Base-by-base conservation (phyloP, 352 stramenopile species). In the Halophytophthora batemanensis region DNA sequence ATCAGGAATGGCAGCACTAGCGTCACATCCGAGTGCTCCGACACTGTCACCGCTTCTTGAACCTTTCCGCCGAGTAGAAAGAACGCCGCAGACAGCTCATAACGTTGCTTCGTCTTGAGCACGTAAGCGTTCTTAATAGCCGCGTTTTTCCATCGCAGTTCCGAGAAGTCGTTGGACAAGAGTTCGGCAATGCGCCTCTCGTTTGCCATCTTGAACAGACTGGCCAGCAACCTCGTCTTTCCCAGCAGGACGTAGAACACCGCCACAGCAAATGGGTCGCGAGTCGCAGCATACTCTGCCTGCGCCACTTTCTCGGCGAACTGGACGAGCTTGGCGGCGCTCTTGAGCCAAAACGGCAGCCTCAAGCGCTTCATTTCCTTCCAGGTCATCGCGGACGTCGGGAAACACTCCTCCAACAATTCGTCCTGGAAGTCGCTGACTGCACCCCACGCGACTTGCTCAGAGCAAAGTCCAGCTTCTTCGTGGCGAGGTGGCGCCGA, bases 51-150 rank as follows among this genome's bases (percentile, higher is more conserved):
- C 2, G 85, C 85, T 56, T 95, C 82, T 35, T 82, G 77, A 18
- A 89, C 53, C 47, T 91, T 91, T 13, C 77, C 70, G 13, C 81
- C 83, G 2, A 95, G 69, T 18, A 95, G 28, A 45, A 95, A 95
- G 40, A 95, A 95, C 1, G 85, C 73, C 2, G 85, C 83, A 0
- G 83, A 89, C 10, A 95, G 59, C 42, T 77, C 69, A 37, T 87
- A 93, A 13, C 82, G 81, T 18, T 89, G 79, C 53, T 96, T 95
- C 14, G 76, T 75, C 51, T 95, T 93, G 15, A 96, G 56, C 29
- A 93, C 84, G 50, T 90, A 95, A 0, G 87, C 87, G 41, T 96
- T 96, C 60, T 96, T 96, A n/a, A 95, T 81, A 13, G 87, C 86
- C 10, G 83, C 85, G 40, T 86, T 92, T 43, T 87, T 85, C 87